A percentile compares a stretch with the other conserved stretches of the same genome.
Evolutionary conservation across 495 filamentous ascomycete species (phyloP).

Genomic region (Friedmanniomyces endolithicus): DNA sequence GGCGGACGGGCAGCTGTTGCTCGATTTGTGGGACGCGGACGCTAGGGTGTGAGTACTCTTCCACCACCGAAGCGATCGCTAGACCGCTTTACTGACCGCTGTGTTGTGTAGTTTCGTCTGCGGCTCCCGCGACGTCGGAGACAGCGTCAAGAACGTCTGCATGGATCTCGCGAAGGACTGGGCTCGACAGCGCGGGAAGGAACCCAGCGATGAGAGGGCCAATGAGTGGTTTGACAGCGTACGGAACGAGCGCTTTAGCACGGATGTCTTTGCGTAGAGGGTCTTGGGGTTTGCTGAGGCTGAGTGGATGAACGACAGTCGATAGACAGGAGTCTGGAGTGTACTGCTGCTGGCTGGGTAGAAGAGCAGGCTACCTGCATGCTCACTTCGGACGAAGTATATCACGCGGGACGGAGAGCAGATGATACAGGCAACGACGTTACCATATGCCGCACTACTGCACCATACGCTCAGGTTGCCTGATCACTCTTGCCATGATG

Average conservation of each 20-base stretch:
- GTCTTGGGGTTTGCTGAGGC: background rate
- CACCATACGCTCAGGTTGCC: too few species aligned
- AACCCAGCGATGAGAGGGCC: constrained; percentile 7
- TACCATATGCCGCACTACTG: too few species aligned
- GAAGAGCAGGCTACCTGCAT: too few species aligned
- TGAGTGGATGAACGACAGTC: too few species aligned
- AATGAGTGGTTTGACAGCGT: constrained; percentile 20
- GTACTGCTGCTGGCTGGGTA: too few species aligned
- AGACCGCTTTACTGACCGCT: background rate
- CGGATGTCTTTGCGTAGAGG: constrained; percentile 5
- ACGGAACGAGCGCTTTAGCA: constrained; percentile 16
- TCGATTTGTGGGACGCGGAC: constrained; percentile 21
- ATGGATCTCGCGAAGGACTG: constrained; percentile 7
- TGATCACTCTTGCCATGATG: too few species aligned
- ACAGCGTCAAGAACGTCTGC: constrained; percentile 1
- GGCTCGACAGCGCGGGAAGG: background rate
- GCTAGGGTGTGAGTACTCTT: constrained; percentile 13
- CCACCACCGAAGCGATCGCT: background rate
- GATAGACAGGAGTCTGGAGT: too few species aligned
- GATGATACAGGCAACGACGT: too few species aligned
- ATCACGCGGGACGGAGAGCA: too few species aligned
- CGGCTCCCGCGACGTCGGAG: constrained; percentile 10
- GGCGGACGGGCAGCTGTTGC: constrained; percentile 14
- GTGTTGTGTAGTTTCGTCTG: constrained; percentile 18
- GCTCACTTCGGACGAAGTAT: too few species aligned